Evolutionary conservation across 345 rosid species (phyloP).

Genomic region (Gossypium ekmanianum): DNA sequence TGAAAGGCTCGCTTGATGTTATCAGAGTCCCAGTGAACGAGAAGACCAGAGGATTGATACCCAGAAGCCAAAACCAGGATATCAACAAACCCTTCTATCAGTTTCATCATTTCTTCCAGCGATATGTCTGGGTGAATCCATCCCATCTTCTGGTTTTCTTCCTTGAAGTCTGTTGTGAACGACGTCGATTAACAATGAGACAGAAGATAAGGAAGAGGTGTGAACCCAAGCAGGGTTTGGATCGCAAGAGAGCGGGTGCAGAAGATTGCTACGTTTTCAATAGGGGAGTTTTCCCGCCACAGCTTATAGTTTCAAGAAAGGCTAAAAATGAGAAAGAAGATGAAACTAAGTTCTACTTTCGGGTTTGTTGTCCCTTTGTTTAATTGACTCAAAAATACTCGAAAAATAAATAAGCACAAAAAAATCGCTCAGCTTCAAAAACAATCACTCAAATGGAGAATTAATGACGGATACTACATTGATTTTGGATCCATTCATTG

Average conservation of each 20-base stretch:
- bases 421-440: no score
- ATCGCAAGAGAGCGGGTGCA: background rate
- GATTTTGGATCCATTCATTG: no score
- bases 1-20: slow-evolving; percentile 60
- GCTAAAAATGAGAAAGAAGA: background rate
- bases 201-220: background rate
- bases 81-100: slow-evolving; percentile 73
- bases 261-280: background rate
- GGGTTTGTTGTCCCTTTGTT: no score
- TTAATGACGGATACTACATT: no score
- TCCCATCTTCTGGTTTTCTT: slow-evolving; percentile 33
- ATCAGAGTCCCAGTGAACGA: slow-evolving; percentile 60
- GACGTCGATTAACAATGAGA: background rate
- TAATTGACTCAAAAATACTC: no score
- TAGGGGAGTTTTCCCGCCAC: background rate
- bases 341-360: background rate
- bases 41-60: slow-evolving; percentile 68
- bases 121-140: slow-evolving; percentile 66
- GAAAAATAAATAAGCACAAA: no score
- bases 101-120: slow-evolving; percentile 51
- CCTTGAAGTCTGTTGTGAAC: background rate
- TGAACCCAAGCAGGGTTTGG: background rate
- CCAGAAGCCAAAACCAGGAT: slow-evolving; percentile 71
- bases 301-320: background rate
- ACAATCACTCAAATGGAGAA: no score